Evolutionary conservation across 352 stramenopile genomes (phyloP).

Genomic region (Globisporangium uncinulatum): DNA sequence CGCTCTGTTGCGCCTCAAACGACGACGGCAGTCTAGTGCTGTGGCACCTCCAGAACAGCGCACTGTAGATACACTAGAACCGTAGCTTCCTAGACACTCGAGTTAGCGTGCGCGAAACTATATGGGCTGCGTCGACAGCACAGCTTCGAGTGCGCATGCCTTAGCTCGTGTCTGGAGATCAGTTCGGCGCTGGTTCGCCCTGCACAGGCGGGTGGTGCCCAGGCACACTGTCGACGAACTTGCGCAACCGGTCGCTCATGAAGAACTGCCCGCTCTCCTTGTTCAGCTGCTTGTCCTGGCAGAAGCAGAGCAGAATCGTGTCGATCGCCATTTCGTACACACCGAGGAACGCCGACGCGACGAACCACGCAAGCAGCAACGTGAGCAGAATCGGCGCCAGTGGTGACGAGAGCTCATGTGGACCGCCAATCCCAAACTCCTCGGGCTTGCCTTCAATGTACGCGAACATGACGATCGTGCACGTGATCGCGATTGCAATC

Average conservation of each 20-base stretch:
- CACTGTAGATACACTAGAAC: neutral
- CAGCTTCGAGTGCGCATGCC: too few relatives aligned
- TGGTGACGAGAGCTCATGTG: constrained; percentile 71
- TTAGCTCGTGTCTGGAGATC: neutral
- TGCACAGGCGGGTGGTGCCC: constrained; percentile 12
- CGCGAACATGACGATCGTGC: constrained; percentile 46
- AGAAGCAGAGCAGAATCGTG: constrained; percentile 95
- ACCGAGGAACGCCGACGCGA: constrained; percentile 91
- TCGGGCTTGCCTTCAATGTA: constrained; percentile 53
- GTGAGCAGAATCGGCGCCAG: constrained; percentile 88
- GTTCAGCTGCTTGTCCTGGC: constrained; percentile 87
- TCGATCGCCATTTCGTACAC: constrained; percentile 95
- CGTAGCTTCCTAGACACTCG: neutral
- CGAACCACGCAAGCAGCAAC: constrained; percentile 89
- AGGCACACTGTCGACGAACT: constrained; percentile 65
- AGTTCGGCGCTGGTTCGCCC: neutral
- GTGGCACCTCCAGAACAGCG: neutral
- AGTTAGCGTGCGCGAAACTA: neutral
- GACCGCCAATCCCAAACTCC: constrained; percentile 40
- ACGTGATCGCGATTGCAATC: constrained; percentile 66
- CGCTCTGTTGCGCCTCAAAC: neutral
- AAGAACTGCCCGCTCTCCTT: constrained; percentile 63
- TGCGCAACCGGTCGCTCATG: constrained; percentile 69
- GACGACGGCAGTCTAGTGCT: neutral
- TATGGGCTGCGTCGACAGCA: too few relatives aligned